Evolutionary conservation across 192 early-diverging fungal species (phyloP), one percentile per base, ranked within the genome.

Genomic region (Gamsiella multidivaricata): DNA sequence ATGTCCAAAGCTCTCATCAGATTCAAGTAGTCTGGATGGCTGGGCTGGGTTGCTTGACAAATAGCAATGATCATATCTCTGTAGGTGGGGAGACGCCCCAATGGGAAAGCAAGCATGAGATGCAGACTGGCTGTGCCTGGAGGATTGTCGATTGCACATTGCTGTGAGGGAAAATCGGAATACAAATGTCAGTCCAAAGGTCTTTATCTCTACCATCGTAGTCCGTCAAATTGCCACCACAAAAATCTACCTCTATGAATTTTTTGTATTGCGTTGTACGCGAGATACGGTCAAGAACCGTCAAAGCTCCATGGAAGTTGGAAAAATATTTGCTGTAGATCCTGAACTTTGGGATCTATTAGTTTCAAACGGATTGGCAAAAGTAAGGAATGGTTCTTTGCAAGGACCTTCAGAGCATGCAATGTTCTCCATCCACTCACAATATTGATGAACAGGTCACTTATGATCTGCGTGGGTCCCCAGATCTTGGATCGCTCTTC

Each of bases 401-500:
- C 5, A 29, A 23, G 4, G 6, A 28, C 4, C 10, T 28, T 12
- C 23, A 29, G 17, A 53, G 17, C 32, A 2, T n/a, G 31, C 54
- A 57, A 23, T 7, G 4, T 18, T 34, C 4, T 15, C 12, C 2
- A 41, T 41, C 5, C 10, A 61, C 62, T 31, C 66, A 75, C 71
- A 11, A 64, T 66, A 18, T 28, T 29, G 29, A 78, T 47, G 15
- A 78, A 41, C 22, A 78, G 41, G 36, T 78, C 74, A 43, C 74
- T 69, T 61, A 78, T 78, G 47, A 78, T 78, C 49, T 78, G 74
- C 11, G 74, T 64, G 5, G 74, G 74, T 0, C 74, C 74, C 74
- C 74, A 78, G 41, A 78, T 78, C 54, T 69, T 78, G 65, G 74
- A 78, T 25, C 74, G 74, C 5, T n/a, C 52, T 37, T 78, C 74